Evolutionary conservation across 2,329 filamentous ascomycete species (phyloP), one percentile per base, ranked within the genome.

Genomic region (Cladophialophora carrionii): DNA sequence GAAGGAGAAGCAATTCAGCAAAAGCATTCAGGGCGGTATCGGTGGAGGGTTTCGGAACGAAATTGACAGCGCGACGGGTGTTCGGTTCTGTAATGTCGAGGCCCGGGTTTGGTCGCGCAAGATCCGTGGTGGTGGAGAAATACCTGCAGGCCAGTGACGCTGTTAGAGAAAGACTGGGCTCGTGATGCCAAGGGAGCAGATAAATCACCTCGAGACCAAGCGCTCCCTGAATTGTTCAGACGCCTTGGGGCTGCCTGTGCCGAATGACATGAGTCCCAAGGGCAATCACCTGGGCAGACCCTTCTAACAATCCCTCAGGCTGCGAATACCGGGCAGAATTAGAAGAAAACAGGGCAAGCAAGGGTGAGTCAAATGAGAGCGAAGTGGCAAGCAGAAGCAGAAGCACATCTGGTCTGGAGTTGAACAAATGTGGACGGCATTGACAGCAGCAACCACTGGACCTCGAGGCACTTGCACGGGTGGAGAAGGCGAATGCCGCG

Each of bases 11-110:
- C 10, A 76, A 64, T 55, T 76, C 74, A 1, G 73, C 73, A 41
- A 75, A 71, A 12, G 69, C 70, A 3, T 73, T 74, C 62, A 79
- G 67, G 2, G 76, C 76, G 29, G 71, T 72, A 66, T 78, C 78
- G 4, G 71, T 65, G 32, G 73, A 70, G 9, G 74, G 72, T n/a
- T 34, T 56, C 9, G 66, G 59, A 17, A 22, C n/a, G 20, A 57
- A 37, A 22, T 24, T 31, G n/a, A 20, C 26, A 4, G 46, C 17
- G 55, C 26, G 20, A 34, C 43, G n/a, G 24, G 22, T 24, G 31
- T 29, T 37, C n/a, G 17, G 26, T 26, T 49, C 43, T 37, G 61
- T 63, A 20, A 51, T 20, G 22, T 52, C 52, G 41, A 58, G 12
- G 12, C 41, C 20, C 6, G 12, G 31, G n/a, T 54, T 48, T 17